These are phyloP conservation scores for Phymatotrichopsis omnivora DNA, from an alignment of 2,329 filamentous ascomycete species.

Conservation along the genomic window DNA sequence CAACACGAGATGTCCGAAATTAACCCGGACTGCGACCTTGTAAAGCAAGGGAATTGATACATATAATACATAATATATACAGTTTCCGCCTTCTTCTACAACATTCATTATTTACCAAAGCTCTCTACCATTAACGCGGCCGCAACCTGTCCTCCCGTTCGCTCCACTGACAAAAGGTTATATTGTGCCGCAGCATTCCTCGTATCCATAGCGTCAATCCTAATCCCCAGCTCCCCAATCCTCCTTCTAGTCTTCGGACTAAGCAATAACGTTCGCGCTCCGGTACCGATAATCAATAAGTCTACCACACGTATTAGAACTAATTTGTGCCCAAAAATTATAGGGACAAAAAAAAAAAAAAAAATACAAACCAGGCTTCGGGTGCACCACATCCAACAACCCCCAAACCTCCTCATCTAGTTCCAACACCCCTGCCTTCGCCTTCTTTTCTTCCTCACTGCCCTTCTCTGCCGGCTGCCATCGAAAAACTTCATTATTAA, in stretches of 20 bases:
- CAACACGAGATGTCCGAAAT: no score
- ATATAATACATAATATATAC: no score
- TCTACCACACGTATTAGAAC: conserved; percentile 48
- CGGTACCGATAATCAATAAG: conserved; percentile 79
- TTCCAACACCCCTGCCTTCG: conserved; percentile 78
- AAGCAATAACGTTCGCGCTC: conserved; percentile 62
- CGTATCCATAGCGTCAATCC: conserved; percentile 83
- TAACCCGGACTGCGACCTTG: no score
- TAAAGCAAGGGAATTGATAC: no score
- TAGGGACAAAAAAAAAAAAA: conserved; percentile 1
- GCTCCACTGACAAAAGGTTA: conserved; percentile 88
- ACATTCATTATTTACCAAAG: conserved; percentile 24
- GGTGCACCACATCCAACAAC: conserved; percentile 68
- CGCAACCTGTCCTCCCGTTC: conserved; percentile 73
- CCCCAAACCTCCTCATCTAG: conserved; percentile 61
- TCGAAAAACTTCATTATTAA: conserved; percentile 76
- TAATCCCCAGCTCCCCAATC: conserved; percentile 68
- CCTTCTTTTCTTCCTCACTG: conserved; percentile 33
- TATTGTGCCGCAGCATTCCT: conserved; percentile 90
- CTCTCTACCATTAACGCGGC: conserved; percentile 57
- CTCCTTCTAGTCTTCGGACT: conserved; percentile 61
- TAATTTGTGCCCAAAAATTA: conserved; percentile 1
- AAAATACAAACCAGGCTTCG: conserved; percentile 62
- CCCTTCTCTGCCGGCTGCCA: conserved; percentile 55
- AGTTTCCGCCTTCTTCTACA: no score